These are phyloP conservation scores for Irpex lacteus DNA, from an alignment of 1,284 basidiomycete species.

Conservation along the genomic window DNA sequence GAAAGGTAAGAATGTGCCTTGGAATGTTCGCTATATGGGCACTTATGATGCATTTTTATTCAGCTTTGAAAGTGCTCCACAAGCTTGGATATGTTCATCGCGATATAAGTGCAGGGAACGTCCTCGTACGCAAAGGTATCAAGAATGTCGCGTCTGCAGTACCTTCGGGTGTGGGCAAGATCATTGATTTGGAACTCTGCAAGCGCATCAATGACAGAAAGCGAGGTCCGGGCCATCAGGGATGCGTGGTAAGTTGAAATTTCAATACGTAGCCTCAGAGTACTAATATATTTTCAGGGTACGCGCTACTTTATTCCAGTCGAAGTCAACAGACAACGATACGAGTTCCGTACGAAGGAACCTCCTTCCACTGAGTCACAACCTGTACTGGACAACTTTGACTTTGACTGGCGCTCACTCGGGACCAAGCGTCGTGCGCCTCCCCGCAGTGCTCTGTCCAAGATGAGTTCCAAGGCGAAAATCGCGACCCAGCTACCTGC, in stretches of 20 bases:
- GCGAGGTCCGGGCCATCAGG: neutral
- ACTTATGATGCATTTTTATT: neutral
- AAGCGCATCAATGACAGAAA: neutral
- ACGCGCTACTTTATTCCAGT: neutral
- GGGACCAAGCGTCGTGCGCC: no score
- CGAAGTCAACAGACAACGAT: neutral
- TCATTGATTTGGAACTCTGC: constrained; percentile 3
- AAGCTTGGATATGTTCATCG: constrained; percentile 3
- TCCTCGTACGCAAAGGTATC: neutral
- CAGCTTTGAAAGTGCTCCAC: neutral
- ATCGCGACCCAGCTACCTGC: no score
- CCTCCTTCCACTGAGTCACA: neutral
- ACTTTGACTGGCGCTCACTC: neutral
- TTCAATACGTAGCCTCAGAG: neutral
- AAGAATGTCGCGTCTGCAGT: no score
- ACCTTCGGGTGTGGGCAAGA: neutral
- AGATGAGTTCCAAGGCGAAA: no score
- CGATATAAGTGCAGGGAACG: neutral
- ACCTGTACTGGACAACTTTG: neutral
- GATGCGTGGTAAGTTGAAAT: neutral
- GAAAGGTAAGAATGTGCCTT: neutral
- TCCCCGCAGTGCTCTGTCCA: no score
- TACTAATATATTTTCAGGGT: neutral
- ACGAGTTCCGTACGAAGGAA: neutral
- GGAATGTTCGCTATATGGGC: no score